Evolutionary conservation across 805 yeast genomes (phyloP), one percentile per base, ranked within the genome.

Genomic region (Phaffomyces thermotolerans): DNA sequence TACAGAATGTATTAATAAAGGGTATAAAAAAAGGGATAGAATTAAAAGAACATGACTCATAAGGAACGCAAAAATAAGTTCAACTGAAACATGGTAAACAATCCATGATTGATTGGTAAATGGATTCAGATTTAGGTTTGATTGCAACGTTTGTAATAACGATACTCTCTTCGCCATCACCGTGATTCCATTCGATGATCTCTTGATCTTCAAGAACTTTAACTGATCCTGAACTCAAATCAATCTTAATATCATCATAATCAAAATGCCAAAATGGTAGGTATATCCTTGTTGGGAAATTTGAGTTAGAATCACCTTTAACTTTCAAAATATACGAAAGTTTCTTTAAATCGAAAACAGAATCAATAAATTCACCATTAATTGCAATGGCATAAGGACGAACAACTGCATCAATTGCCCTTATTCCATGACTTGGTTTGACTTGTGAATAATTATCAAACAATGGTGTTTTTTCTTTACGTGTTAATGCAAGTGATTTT

Each of bases 231-330:
- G 78, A 65, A 4, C 79, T 68, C 13, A 78, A 65, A 15, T 65
- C 66, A 8, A 85, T 69, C 14, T 70, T 72, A 12, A 71, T 43
- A 46, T 67, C 71, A 44, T 68, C 77, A 38, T 61, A 57, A 38
- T 64, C 78, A 68, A 74, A 89, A 59, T 90, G 96, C 69, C 79
- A 73, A 23, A 68, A 69, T 0, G 97, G 97, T 24, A 88, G 54
- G 54, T 69, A 84, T 2, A 90, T 73, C 38, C 73, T 61, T 0
- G 91, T 81, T 3, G 88, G 29, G 10, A 10, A 13, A 27, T 9
- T 27, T 10, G 6, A 80, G 4, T 54, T 38, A 39, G 17, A 53
- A 27, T 6, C 41, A 3, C 64, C 43, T 22, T 46, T 46, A 12
- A 89, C 58, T 10, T 71, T 68, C 44, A 87, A 60, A 0, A 59